Conservation (phyloP, 441 rosid species). For the Arabidopsis lyrata region DNA sequence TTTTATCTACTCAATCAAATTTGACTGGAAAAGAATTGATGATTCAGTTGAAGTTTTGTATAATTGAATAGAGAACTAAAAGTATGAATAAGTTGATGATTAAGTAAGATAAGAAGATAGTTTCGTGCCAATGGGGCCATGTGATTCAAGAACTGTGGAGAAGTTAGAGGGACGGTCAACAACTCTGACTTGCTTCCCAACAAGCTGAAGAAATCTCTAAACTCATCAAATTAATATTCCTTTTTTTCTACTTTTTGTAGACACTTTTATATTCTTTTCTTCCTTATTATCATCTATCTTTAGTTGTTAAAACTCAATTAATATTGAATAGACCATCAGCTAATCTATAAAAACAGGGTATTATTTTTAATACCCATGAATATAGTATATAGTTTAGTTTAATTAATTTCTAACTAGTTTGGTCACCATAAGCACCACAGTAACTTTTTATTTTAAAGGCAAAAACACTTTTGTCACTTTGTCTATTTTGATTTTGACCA, state of each 20-base stretch:
- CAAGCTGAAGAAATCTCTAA: conserved; percentile 50
- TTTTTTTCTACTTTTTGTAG: not conserved
- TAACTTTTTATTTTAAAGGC: conserved; percentile 29
- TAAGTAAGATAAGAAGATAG: not conserved
- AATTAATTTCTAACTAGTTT: conserved; percentile 7
- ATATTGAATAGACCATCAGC: not conserved
- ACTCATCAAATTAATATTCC: conserved; percentile 4
- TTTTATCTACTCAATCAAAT: conserved; percentile 44
- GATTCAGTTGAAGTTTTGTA: not conserved
- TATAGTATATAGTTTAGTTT: conserved; percentile 9
- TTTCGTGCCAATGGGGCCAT: conserved; percentile 15
- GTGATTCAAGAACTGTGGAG: conserved; percentile 41
- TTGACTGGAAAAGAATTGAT: not conserved
- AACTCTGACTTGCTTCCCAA: conserved; percentile 74
- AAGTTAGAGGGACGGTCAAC: conserved; percentile 66
- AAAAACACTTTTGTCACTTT: conserved; percentile 16
- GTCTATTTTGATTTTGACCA: conserved; percentile 16
- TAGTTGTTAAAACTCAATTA: conserved; percentile 34
- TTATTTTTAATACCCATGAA: conserved; percentile 1
- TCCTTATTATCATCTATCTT: conserved; percentile 7
- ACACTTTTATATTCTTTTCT: not conserved
- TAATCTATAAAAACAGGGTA: not conserved
- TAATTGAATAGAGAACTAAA: not conserved
- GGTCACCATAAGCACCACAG: conserved; percentile 16
- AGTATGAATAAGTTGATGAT: not conserved